Conservation (phyloP, 2,329 filamentous ascomycete species). For the Colletotrichum horii region DNA sequence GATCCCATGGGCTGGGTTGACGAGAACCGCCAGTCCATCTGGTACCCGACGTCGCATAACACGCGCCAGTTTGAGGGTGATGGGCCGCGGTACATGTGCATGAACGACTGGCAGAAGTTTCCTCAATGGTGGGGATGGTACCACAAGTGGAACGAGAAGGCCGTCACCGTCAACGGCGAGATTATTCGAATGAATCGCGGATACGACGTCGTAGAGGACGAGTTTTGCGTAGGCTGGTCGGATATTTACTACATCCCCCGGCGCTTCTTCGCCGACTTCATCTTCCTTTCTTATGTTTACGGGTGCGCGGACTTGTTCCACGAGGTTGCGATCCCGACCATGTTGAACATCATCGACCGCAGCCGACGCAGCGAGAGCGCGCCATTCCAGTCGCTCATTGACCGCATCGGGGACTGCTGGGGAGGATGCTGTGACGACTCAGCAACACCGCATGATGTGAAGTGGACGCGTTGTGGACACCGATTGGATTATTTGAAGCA, state of each 20-base stretch:
- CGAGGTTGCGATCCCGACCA: slow-evolving; percentile 36
- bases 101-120: slow-evolving; percentile 24
- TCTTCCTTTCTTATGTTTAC: slow-evolving; percentile 30
- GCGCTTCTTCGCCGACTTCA: slow-evolving; percentile 34
- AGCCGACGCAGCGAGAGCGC: slow-evolving; percentile 18
- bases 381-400: slow-evolving; percentile 12
- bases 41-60: slow-evolving; percentile 26
- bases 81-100: slow-evolving; percentile 26
- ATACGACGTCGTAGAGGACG: slow-evolving; percentile 11
- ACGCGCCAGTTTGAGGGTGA: slow-evolving; percentile 10
- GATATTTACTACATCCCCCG: slow-evolving; percentile 39
- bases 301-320: slow-evolving; percentile 29
- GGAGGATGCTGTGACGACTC: slow-evolving; percentile 22
- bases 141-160: slow-evolving; percentile 13
- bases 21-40: slow-evolving; percentile 30
- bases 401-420: slow-evolving; percentile 24
- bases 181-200: background rate
- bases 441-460: slow-evolving; percentile 20
- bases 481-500: slow-evolving; percentile 22
- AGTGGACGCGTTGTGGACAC: slow-evolving; percentile 21
- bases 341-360: slow-evolving; percentile 34
- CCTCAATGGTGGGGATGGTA: slow-evolving; percentile 26
- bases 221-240: slow-evolving; percentile 36
- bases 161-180: slow-evolving; percentile 20
- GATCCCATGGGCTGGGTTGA: slow-evolving; percentile 30